A percentile compares a stretch with the other conserved stretches of the same genome.
These are phyloP conservation scores for Coemansia sp. DNA, from an alignment of 192 early-diverging fungal genomes.

Conservation along the genomic window DNA sequence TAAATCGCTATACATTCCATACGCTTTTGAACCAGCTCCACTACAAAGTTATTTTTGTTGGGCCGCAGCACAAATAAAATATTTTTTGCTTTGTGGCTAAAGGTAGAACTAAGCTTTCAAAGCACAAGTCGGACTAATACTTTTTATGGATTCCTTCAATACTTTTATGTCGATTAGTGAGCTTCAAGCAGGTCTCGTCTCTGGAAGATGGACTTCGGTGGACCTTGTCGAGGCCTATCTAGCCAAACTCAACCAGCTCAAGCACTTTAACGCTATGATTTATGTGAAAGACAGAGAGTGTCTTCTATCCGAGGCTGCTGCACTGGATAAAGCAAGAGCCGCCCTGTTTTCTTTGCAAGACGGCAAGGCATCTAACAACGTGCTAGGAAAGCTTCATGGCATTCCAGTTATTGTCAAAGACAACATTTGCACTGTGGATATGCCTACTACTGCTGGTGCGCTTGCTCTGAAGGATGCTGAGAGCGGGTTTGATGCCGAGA, in stretches of 20 bases:
- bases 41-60: too few relatives aligned
- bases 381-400: constrained; percentile 7
- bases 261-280: constrained; percentile 6
- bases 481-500: constrained; percentile 14
- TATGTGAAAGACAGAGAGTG: constrained; percentile 10
- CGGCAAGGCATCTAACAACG: background rate
- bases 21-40: too few relatives aligned
- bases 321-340: constrained; percentile 3
- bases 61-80: too few relatives aligned
- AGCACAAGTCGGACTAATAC: too few relatives aligned
- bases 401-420: constrained; percentile 14
- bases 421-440: constrained; percentile 8
- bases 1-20: too few relatives aligned
- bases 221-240: constrained; percentile 10
- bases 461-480: constrained; percentile 8
- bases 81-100: too few relatives aligned
- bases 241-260: constrained; percentile 5
- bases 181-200: constrained; percentile 10
- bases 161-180: background rate
- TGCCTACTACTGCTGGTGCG: constrained; percentile 11
- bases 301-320: constrained; percentile 7
- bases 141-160: too few relatives aligned
- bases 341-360: too few relatives aligned
- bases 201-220: constrained; percentile 15
- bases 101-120: too few relatives aligned